phyloP scores from a whole-genome alignment of 306 rosid species.

The Trichosanthes cucumerina region DNA sequence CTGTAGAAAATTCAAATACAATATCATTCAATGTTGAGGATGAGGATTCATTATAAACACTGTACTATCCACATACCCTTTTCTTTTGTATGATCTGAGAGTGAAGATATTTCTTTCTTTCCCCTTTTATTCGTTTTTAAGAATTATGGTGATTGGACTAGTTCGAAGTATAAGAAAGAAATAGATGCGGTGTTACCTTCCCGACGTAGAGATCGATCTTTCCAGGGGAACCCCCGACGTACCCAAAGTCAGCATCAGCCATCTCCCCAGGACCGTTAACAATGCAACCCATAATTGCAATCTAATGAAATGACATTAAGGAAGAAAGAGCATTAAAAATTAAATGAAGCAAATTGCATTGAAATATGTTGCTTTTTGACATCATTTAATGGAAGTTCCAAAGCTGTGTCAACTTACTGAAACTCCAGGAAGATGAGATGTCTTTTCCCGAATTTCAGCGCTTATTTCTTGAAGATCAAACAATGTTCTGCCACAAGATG shows the following conservation, averaged over 20 bases:
- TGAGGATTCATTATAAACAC: not conserved
- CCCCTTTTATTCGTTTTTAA: not conserved
- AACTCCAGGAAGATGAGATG: constrained; percentile 92
- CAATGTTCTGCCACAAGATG: constrained; percentile 98
- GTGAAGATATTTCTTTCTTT: not conserved
- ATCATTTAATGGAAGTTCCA: not conserved
- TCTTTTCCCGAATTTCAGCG: constrained; percentile 87
- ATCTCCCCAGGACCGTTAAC: constrained; percentile 99
- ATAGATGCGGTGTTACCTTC: constrained; percentile 36
- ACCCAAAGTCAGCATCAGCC: constrained; percentile 99
- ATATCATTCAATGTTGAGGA: not conserved
- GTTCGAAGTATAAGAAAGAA: not conserved
- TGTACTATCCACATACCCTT: not conserved
- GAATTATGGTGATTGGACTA: not conserved
- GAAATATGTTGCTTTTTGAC: not conserved
- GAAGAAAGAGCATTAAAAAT: not conserved
- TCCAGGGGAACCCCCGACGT: constrained; percentile 96
- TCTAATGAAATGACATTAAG: constrained; percentile 42
- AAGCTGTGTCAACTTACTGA: constrained; percentile 37
- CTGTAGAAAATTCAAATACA: constrained; percentile 34
- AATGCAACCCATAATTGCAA: constrained; percentile 99
- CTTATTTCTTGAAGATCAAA: constrained; percentile 97
- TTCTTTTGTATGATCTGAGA: not conserved
- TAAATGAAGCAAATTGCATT: not conserved
- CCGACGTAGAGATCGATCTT: constrained; percentile 98